These are phyloP conservation scores for Podila horticola DNA, from an alignment of 192 early-diverging fungal genomes.

Conservation along the genomic window DNA sequence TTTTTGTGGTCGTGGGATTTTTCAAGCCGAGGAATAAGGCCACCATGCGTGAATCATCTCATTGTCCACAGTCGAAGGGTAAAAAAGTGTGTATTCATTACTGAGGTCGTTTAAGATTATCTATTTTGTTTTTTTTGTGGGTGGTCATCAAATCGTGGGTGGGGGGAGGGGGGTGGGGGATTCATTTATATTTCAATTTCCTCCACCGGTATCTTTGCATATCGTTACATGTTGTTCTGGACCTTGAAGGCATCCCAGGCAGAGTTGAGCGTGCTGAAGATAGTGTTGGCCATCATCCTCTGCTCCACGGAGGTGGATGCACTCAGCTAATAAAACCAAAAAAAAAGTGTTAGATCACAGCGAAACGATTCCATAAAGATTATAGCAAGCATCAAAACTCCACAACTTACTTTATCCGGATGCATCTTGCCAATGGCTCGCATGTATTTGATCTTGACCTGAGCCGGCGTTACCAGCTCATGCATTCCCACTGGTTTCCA, in stretches of 20 bases:
- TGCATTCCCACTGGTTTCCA: constrained; percentile 84
- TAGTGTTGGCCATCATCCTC: constrained; percentile 84
- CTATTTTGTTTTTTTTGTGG: too few relatives aligned
- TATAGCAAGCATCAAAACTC: not conserved
- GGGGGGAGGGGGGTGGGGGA: too few relatives aligned
- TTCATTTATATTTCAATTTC: not conserved
- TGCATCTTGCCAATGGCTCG: constrained; percentile 92
- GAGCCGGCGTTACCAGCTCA: constrained; percentile 84
- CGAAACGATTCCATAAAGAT: not conserved
- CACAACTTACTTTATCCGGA: constrained; percentile 85
- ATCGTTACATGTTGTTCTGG: constrained; percentile 75
- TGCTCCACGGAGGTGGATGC: constrained; percentile 79
- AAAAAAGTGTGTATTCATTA: too few relatives aligned
- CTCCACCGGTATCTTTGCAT: not conserved
- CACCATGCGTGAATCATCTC: too few relatives aligned
- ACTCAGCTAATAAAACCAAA: constrained; percentile 48
- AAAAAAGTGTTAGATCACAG: not conserved
- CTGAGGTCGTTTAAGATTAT: too few relatives aligned
- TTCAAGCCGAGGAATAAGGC: too few relatives aligned
- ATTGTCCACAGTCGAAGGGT: too few relatives aligned
- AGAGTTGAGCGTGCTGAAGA: constrained; percentile 91
- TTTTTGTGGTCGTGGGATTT: too few relatives aligned
- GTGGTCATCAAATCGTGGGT: too few relatives aligned
- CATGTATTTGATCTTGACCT: constrained; percentile 95
- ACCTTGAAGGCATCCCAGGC: constrained; percentile 95